Base-by-base conservation (phyloP, 805 yeast genomes). In the Zygosaccharomyces siamensis region DNA sequence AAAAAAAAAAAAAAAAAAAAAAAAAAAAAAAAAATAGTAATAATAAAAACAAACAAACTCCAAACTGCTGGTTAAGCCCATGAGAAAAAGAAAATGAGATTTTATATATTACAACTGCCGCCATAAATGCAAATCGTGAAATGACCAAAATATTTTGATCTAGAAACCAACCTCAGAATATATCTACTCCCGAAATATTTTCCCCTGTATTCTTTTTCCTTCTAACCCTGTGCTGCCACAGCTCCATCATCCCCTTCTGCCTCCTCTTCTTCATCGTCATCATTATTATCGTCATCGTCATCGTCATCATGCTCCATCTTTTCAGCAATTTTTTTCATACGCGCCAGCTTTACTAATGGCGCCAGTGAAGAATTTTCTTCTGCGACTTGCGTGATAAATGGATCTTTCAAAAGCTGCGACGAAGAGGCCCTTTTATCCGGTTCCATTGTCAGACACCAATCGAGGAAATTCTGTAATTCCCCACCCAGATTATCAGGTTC, bases 381-480 rank as follows among this genome's bases (percentile, higher is more conserved):
- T 7, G 86, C 80, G 31, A 52, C 52, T 35, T 80, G 77, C 16
- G 64, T 53, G 38, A 85, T 81, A 51, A 87, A 89, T 47, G 76
- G 77, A 62, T 86, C 87, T 21, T 70, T 63, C 45, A 92, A 72
- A 54, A 92, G 72, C 56, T 88, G 84, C 30, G 76, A 76, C 0
- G 97, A 89, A 51, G 84, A 79, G 0, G 86, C 89, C 63, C 98
- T 77, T 55, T 80, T 79, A 27, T 86, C 89, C 24, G 89, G 84
- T 57, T 86, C 86, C 27, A 90, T 97, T 56, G 83, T 86, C 53
- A 92, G 73, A 64, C 93, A 84, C 76, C 83, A 77, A 31, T 81
- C 77, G 60, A 93, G 74, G 61, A 93, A 93, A 44, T 75, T 70
- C 57, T 82, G 79, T 62, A 93, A 72, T 18, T 75, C 77, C 42